These are phyloP conservation scores for Beauveria medogensis DNA, from an alignment of 2,329 filamentous ascomycete species.

Conservation along the genomic window DNA sequence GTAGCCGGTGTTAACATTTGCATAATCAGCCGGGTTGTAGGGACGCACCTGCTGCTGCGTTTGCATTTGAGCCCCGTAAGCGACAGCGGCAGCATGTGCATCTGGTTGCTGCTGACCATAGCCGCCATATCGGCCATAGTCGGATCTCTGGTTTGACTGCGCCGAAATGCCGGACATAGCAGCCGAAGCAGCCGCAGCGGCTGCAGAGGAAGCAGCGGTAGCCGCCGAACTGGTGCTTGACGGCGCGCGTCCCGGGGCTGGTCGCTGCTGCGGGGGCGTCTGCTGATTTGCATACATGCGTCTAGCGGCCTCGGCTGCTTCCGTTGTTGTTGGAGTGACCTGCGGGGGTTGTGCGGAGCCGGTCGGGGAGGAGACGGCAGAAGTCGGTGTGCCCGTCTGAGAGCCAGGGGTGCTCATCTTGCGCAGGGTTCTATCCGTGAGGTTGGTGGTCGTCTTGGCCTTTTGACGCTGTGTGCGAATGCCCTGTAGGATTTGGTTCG, in stretches of 20 bases:
- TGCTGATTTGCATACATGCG: conserved; percentile 47
- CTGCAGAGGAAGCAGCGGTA: conserved; percentile 12
- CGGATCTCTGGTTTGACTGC: conserved; percentile 27
- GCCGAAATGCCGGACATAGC: conserved; percentile 46
- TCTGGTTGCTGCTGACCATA: conserved; percentile 30
- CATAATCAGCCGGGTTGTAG: conserved; percentile 64
- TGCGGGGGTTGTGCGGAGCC: conserved; percentile 8
- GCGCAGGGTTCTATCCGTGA: conserved; percentile 62
- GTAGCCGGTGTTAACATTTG: conserved; percentile 46
- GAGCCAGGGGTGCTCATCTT: conserved; percentile 40
- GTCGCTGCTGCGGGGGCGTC: conserved; percentile 31
- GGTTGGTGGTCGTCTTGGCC: conserved; percentile 39
- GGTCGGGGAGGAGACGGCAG: conserved; percentile 16
- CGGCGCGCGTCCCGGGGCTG: conserved; percentile 41
- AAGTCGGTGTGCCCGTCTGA: conserved; percentile 26
- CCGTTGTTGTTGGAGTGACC: conserved; percentile 24
- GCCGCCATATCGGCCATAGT: conserved; percentile 27
- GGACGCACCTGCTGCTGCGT: conserved; percentile 23
- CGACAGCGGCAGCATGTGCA: conserved; percentile 25
- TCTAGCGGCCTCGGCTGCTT: conserved; percentile 58
- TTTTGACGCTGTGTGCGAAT: conserved; percentile 70
- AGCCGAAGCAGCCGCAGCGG: conserved; percentile 48
- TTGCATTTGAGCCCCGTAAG: conserved; percentile 19
- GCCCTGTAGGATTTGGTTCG: conserved; percentile 85
- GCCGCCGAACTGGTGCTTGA: conserved; percentile 31